Evolutionary conservation across 2,329 filamentous ascomycete species (phyloP).

Genomic region (Colletotrichum siamense): DNA sequence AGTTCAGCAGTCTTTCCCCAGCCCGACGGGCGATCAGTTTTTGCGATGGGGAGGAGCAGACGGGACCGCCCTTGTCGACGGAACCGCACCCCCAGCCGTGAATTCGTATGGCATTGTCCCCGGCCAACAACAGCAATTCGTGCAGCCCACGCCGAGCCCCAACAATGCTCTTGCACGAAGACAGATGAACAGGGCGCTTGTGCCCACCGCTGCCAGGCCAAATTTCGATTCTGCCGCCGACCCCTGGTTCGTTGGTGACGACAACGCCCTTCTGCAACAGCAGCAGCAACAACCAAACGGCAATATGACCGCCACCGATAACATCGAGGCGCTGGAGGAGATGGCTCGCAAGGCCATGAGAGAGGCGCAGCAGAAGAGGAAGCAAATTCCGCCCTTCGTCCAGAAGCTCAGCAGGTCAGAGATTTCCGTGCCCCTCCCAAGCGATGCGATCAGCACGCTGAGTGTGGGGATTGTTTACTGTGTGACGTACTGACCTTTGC

Average conservation of each 20-base stretch:
- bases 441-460: not conserved
- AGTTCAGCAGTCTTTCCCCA: conserved; percentile 52
- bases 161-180: conserved; percentile 56
- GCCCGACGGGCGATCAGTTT: conserved; percentile 52
- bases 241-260: conserved; percentile 49
- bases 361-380: conserved; percentile 87
- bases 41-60: conserved; percentile 51
- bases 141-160: conserved; percentile 24
- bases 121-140: conserved; percentile 38
- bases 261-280: conserved; percentile 39
- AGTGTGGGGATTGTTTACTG: no score
- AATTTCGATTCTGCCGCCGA: conserved; percentile 45
- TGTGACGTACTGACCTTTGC: conserved; percentile 23
- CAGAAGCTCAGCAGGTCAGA: conserved; percentile 95
- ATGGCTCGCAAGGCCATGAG: conserved; percentile 82
- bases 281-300: conserved; percentile 17
- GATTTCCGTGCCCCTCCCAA: not conserved
- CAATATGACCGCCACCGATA: conserved; percentile 64
- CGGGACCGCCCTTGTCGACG: conserved; percentile 41
- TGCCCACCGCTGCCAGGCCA: conserved; percentile 44
- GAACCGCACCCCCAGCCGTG: conserved; percentile 31
- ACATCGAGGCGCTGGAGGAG: conserved; percentile 79
- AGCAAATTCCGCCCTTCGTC: conserved; percentile 96
- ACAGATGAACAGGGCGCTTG: conserved; percentile 56
- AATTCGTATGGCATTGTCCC: conserved; percentile 45